Evolutionary conservation across 2,329 filamentous ascomycete species (phyloP), one percentile per base, ranked within the genome.

Genomic region (Salinomyces thailandicus): DNA sequence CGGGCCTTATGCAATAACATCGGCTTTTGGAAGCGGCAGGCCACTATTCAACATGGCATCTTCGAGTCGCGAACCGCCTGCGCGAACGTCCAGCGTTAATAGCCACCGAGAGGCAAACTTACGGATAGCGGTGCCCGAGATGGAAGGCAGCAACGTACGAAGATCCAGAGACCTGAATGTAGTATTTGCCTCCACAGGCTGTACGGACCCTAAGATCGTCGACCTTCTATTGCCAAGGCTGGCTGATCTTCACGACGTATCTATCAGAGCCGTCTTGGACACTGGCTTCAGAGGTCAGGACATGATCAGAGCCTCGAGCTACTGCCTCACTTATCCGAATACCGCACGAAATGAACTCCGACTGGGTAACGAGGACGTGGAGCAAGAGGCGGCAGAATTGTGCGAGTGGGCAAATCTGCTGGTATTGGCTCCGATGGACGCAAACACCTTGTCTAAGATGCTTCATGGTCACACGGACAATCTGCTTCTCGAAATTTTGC

Each of bases 391-490:
- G 68, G 44, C 76, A 68, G 79, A 85, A 46, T 62, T 93, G 42
- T 84, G 85, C 46, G 74, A 84, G 43, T 95, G 87, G 87, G 85
- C 87, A 5, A 83, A 94, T 59, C 64, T 94, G 47, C 69, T 94
- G 40, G 77, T 94, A 19, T 73, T 93, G 38, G 82, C 82, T 5
- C 85, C 87, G 3, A 79, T 93, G 33, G 82, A 91, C 57, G 84
- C 85, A 5, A 82, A 91, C 54, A 80, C 79, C 37, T 70, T 94
- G 37, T 83, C 83, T 18, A 85, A 85, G 57, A 93, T 95, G 85
- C 69, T 94, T 53, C 76, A 80, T 36, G 87, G 87, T 35, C 73
- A 89, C 39, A 79, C 84, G 2, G 85, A 85, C 52, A 93, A 79
- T 18, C 69, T 93, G 36, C 69, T 93, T 5, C 69, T 93, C 35